These are phyloP conservation scores for Fusarium sp. DNA, from an alignment of 2,329 filamentous ascomycete species.

Conservation along the genomic window DNA sequence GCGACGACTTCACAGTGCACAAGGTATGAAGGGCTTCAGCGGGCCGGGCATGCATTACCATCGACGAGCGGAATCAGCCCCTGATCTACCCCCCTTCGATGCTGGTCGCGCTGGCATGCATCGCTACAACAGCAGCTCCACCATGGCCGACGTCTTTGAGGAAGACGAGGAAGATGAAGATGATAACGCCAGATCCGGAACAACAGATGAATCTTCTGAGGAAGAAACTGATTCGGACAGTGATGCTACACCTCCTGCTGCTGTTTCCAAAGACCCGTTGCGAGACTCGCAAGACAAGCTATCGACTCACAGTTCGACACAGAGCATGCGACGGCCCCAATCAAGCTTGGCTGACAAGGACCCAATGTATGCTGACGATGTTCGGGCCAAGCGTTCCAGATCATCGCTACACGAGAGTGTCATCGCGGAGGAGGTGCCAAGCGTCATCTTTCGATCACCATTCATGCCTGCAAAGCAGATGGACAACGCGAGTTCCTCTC, in stretches of 20 bases:
- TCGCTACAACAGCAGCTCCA: constrained; percentile 73
- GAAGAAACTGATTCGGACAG: constrained; percentile 60
- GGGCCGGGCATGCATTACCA: constrained; percentile 81
- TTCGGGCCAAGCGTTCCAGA: constrained; percentile 61
- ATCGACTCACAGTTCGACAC: constrained; percentile 38
- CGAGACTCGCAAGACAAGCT: constrained; percentile 39
- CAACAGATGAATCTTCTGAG: constrained; percentile 55
- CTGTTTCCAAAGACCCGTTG: constrained; percentile 36
- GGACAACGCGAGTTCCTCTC: constrained; percentile 55
- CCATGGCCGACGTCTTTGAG: constrained; percentile 89
- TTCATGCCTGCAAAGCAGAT: constrained; percentile 49
- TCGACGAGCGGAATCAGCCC: constrained; percentile 81
- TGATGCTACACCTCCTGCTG: constrained; percentile 51
- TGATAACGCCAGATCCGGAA: constrained; percentile 58
- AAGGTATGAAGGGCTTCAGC: constrained; percentile 74
- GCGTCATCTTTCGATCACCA: constrained; percentile 54
- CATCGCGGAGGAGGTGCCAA: constrained; percentile 60
- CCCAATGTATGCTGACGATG: constrained; percentile 39
- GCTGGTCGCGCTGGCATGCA: constrained; percentile 66
- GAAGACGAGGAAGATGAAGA: constrained; percentile 78
- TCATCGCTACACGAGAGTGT: constrained; percentile 64
- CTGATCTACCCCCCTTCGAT: constrained; percentile 81
- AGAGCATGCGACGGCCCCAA: constrained; percentile 55
- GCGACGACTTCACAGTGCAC: constrained; percentile 80
- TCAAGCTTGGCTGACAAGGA: constrained; percentile 58